Base-by-base conservation (phyloP, 2,329 filamentous ascomycete genomes). In the Paracoccidioides lutzii region DNA sequence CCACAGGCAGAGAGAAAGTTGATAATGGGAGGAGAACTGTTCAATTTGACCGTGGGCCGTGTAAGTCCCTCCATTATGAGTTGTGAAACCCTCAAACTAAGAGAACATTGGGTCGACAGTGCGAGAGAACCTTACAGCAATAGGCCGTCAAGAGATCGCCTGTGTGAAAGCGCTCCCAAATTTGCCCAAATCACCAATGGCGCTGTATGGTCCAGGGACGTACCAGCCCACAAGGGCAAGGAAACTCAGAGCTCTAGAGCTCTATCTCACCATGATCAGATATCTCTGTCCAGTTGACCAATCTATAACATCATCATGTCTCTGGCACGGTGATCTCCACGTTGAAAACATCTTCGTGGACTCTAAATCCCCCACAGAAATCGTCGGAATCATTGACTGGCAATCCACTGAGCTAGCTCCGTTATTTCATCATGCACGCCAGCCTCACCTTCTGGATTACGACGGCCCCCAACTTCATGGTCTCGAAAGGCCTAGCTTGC, bases 141-240 rank as follows among this genome's bases (percentile, higher is more conserved):
- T 70, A 52, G 69, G 64, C 12, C 52, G 63, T 50, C 64, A 67
- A 55, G 69, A 72, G 55, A 63, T 66, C 14, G 56, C 64, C n/a
- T 67, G 63, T 52, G 55, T 70, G 15, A 60, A 55, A 46, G 60
- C 64, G 4, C 12, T 54, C 1, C 5, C 14, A 3, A 14, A 58
- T 49, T 56, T 71, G 10, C 70, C 70, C 1, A 65, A 62, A 41
- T 68, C 66, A 46, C 63, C 61, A 35, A 51, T 68, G 22, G 64
- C 63, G 2, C 57, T 73, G 30, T 70, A 65, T 58, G 71, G 72
- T 5, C 71, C 69, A 28, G 64, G 64, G 7, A 66, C 65, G 12
- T 75, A 74, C 56, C 55, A 62, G 43, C 66, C 68, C n/a, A 70
- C 62, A 5, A 32, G 14, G 2, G 30, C 42, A 22, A 60, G 54